Base-by-base conservation (phyloP, 768 basidiomycete species). In the Asterophora lycoperdoides region DNA sequence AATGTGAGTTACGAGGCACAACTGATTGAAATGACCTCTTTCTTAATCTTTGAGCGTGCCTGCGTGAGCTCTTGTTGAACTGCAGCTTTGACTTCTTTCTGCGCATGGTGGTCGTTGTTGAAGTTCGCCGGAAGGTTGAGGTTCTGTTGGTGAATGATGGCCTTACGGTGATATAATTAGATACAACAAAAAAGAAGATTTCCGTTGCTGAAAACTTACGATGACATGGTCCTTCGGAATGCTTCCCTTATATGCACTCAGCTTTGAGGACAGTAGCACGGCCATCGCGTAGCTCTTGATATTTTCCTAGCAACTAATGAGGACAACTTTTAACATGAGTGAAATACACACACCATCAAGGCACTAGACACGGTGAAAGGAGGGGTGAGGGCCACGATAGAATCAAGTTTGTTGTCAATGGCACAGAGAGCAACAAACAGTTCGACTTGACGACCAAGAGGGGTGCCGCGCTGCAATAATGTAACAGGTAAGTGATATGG, bases 221-320 rank as follows among this genome's bases (percentile, higher is more conserved):
- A 64, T 33, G 26, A 64, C 54, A 49, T 48, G n/a, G 14, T 60
- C 46, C n/a, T 38, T 15, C 8, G 59, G 56, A 8, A 44, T 37
- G n/a, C 19, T 37, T 5, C 60, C 63, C 40, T 59, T 60, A 44
- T 64, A 64, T 3, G 52, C 38, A 37, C 34, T 44, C 11, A 64
- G 52, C n/a, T n/a, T n/a, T n/a, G n/a, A n/a, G n/a, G n/a, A n/a
- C n/a, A n/a, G n/a, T n/a, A n/a, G n/a, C n/a, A 59, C 51, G 17
- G 60, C 58, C 8, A 55, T n/a, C 2, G 44, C 38, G 44, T 55
- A 57, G 40, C 44, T 52, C 17, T 49, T 37, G 29, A 63, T 58
- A 48, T 63, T 62, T 18, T 53, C 57, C 59, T 62, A 29, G 3
- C 15, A 5, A 7, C 17, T 20, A 32, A 23, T 19, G 19, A 26